A percentile compares a stretch with the other conserved stretches of the same genome.
Evolutionary conservation across 129 eudicot genomes (phyloP).

Genomic region (Logfia minima): DNA sequence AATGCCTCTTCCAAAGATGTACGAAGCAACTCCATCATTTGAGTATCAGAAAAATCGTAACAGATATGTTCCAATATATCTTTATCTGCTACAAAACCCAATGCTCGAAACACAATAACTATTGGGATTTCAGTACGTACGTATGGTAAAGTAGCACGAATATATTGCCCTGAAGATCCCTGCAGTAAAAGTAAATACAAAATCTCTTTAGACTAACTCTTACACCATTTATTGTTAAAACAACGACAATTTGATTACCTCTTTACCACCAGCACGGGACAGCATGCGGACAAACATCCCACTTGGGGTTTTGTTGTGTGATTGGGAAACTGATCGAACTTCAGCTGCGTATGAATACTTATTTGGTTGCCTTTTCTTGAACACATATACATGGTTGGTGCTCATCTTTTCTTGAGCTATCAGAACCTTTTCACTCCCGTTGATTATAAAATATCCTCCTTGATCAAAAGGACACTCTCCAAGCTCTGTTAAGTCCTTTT

Average conservation of each 20-base stretch:
- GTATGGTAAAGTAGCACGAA: constrained; percentile 68
- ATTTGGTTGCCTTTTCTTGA: constrained; percentile 68
- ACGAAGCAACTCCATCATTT: constrained; percentile 71
- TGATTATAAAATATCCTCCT: constrained; percentile 75
- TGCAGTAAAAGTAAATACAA: constrained; percentile 7
- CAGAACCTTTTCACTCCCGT: constrained; percentile 78
- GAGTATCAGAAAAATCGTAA: constrained; percentile 54
- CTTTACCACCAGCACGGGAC: constrained; percentile 54
- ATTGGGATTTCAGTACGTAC: constrained; percentile 63
- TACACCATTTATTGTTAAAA: too few relatives aligned
- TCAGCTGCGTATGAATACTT: constrained; percentile 68
- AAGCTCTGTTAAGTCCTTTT: constrained; percentile 72
- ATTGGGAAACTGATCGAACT: constrained; percentile 60
- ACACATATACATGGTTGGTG: constrained; percentile 75
- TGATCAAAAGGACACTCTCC: constrained; percentile 79
- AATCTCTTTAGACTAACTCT: not conserved
- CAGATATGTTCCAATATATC: constrained; percentile 72
- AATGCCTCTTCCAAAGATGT: constrained; percentile 84
- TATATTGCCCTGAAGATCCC: constrained; percentile 70
- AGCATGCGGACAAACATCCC: constrained; percentile 34
- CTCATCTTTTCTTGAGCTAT: constrained; percentile 83
- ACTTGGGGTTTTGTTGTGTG: constrained; percentile 65
- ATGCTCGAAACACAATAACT: constrained; percentile 60
- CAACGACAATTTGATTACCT: constrained; percentile 32
- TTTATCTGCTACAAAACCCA: constrained; percentile 66